Evolutionary conservation across 495 filamentous ascomycete species (phyloP).

Genomic region (Xylaria scruposa): DNA sequence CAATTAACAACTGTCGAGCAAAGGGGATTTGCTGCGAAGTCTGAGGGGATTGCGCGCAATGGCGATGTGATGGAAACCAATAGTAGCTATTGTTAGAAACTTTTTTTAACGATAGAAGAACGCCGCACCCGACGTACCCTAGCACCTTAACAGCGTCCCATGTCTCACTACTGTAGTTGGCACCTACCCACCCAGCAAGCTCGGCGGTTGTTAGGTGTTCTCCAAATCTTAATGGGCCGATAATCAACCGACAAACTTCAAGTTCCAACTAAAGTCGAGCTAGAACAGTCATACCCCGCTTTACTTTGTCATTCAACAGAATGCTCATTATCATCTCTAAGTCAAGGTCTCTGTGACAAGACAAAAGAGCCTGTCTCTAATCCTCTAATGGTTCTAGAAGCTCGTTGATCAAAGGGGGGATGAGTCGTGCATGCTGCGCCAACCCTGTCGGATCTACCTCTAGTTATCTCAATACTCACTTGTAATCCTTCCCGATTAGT

Average conservation of each 20-base stretch:
- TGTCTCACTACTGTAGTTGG: neutral
- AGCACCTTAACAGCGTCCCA: neutral
- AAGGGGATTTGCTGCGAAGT: neutral
- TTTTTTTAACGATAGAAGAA: slow-evolving; percentile 14
- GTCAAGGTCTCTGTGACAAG: no score
- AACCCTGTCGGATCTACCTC: neutral
- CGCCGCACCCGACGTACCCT: neutral
- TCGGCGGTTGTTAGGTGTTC: neutral
- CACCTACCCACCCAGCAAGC: neutral
- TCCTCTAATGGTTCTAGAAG: neutral
- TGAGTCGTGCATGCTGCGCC: neutral
- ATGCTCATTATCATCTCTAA: neutral
- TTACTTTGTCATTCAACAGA: neutral
- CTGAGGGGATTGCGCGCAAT: slow-evolving; percentile 24
- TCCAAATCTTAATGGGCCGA: neutral
- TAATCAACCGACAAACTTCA: neutral
- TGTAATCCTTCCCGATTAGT: neutral
- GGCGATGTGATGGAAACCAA: slow-evolving; percentile 16
- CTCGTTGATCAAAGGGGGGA: neutral
- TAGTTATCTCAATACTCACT: no score
- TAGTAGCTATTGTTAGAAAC: slow-evolving; percentile 27
- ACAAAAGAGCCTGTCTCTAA: no score
- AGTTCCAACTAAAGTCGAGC: no score
- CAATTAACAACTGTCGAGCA: neutral
- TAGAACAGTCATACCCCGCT: slow-evolving; percentile 3